Base-by-base conservation (phyloP, 2,329 filamentous ascomycete genomes). In the Biscogniauxia sp. region DNA sequence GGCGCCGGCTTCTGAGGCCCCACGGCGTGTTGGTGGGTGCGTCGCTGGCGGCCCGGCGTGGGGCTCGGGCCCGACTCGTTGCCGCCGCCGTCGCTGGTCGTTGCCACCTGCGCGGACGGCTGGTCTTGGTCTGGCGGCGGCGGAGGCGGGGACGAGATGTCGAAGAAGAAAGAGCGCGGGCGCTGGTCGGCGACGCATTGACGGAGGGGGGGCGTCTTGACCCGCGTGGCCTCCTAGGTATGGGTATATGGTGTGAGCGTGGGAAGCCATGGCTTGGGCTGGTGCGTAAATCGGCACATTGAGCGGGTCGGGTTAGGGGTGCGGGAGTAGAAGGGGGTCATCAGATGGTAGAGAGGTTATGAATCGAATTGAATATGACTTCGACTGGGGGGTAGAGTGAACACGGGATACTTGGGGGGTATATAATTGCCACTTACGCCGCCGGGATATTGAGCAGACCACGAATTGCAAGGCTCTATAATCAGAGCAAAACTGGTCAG, bases 181-280 rank as follows among this genome's bases (percentile, higher is more conserved):
- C 65, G 74, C 5, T 75, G 74, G 53, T 75, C 75, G 15, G 71
- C 69, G 8, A 73, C 75, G 50, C 73, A 71, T 61, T 80, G 76
- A 20, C 74, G 74, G 20, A 80, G 66, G 0, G 79, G 79, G 1
- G 81, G 81, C 2, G 81, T 83, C 55, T 75, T 76, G 13, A 84
- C 70, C 4, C 81, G 76, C n/a, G 70, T 76, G 5, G 81, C 81
- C 72, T 84, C 81, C 81, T 83, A 54, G 20, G 51, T 15, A n/a
- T n/a, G n/a, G n/a, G 19, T 5, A 2, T 8, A 5, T 49, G 5
- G n/a, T 17, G 51, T 55, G 9, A 45, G 11, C n/a, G 17, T 23
- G 8, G 3, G 20, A 13, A 41, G 1, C 2, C 8, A 6, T 15
- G 9, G 3, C n/a, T 7, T 20, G 15, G 26, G 28, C 4, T 13